phyloP scores from a whole-genome alignment of 2,329 filamentous ascomycete genomes.

The Epichloe gansuensis region DNA sequence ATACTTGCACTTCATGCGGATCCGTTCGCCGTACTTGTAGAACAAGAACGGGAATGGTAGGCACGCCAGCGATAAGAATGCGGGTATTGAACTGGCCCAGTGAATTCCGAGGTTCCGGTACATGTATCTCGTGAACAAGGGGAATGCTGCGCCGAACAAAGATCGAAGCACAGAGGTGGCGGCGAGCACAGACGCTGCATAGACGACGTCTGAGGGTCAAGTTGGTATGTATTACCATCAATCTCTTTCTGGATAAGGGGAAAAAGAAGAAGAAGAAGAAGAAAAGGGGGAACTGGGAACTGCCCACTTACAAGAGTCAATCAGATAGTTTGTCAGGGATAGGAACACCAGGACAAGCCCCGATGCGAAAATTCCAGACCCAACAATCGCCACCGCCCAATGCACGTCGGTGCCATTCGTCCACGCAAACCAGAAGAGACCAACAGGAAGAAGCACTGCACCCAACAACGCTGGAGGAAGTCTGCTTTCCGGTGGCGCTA shows the following conservation, averaged over 20 bases:
- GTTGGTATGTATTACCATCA: no score
- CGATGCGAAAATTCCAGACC: conserved; percentile 37
- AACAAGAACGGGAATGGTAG: conserved; percentile 67
- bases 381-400: conserved; percentile 40
- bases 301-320: conserved; percentile 40
- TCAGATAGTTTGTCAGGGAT: conserved; percentile 53
- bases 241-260: no score
- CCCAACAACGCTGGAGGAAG: conserved; percentile 50
- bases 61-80: conserved; percentile 60
- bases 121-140: conserved; percentile 55
- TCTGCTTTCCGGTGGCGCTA: conserved; percentile 51
- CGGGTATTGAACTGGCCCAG: conserved; percentile 64
- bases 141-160: conserved; percentile 60
- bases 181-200: conserved; percentile 62
- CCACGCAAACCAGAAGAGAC: conserved; percentile 57
- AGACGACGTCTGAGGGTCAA: conserved; percentile 45
- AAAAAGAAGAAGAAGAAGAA: background rate
- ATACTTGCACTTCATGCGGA: conserved; percentile 58
- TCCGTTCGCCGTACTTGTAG: conserved; percentile 53
- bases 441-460: conserved; percentile 43
- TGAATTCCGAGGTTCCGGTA: conserved; percentile 53
- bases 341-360: conserved; percentile 54
- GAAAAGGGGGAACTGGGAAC: background rate
- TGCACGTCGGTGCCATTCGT: conserved; percentile 44
- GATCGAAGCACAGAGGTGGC: conserved; percentile 62